Base-by-base conservation (phyloP, 192 early-diverging fungal genomes). In the Martensiomyces pterosporus region DNA sequence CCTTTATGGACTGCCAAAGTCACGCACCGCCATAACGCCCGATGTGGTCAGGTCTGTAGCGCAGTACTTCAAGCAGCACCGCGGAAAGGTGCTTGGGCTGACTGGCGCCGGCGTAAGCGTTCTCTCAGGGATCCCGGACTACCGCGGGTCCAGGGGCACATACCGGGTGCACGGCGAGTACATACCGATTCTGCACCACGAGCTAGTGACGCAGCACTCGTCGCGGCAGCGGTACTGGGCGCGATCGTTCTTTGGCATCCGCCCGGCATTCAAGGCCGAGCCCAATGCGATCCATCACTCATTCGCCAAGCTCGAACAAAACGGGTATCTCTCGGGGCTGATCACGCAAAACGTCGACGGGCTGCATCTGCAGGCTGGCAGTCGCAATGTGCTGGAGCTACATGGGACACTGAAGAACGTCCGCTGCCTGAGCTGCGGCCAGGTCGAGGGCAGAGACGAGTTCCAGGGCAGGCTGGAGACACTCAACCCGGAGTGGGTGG, bases 271-370 rank as follows among this genome's bases (percentile, higher is more conserved):
- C 43, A 57, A 49, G 4, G 85, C 91, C 1, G 55, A 72, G 24
- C 90, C 90, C 16, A 97, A 97, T 55, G 38, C 55, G 0, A 79
- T 87, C 6, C 93, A 97, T 56, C 41, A 51, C 19, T 70, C 82
- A 9, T 43, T 93, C 10, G 52, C 79, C 17, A 43, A 57, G 6
- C 60, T 90, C 5, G 75, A 82, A 48, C 33, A 60, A 1, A 15
- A 49, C 6, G 71, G 76, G 0, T 62, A 73, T 52, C 43, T 85
- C 38, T 35, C 51, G 9, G 61, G 82, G 24, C 39, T 97, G 18
- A 82, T 94, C 23, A 94, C 94, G 8, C 94, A 97, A 50, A 97
- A 97, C 57, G 94, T 97, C 16, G 94, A 97, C 47, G 80, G 82
- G 2, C 56, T 94, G 60, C 88, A 94, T 42, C 60, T 72, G 23